A percentile compares a stretch with the other conserved stretches of the same genome.
These are phyloP conservation scores for Limonium bicolor DNA, from an alignment of 148 eudicot genomes.

Conservation along the genomic window DNA sequence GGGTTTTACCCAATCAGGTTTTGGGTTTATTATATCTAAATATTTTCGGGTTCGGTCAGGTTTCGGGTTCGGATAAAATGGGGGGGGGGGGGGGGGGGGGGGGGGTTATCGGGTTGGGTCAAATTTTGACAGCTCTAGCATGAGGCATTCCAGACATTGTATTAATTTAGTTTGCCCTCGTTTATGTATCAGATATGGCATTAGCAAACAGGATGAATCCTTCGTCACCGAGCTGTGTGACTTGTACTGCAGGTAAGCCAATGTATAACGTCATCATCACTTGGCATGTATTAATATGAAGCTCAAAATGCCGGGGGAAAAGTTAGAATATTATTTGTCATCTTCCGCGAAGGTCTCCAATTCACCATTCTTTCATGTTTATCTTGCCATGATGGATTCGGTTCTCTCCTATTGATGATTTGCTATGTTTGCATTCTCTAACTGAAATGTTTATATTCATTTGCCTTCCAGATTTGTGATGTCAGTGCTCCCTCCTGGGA, in stretches of 20 bases:
- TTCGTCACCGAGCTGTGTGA: conserved; percentile 78
- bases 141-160: too few relatives aligned
- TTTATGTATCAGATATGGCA: conserved; percentile 46
- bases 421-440: not conserved
- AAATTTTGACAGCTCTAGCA: too few relatives aligned
- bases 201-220: conserved; percentile 75
- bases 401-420: too few relatives aligned
- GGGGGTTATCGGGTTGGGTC: too few relatives aligned
- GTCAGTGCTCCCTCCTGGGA: conserved; percentile 59
- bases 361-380: not conserved
- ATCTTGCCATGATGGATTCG: not conserved
- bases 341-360: too few relatives aligned
- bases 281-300: not conserved
- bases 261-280: not conserved
- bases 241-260: conserved; percentile 60
- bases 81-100: too few relatives aligned
- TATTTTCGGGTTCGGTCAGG: too few relatives aligned
- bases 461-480: conserved; percentile 45
- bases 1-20: too few relatives aligned
- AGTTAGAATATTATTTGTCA: not conserved
- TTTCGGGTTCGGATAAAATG: too few relatives aligned
- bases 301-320: too few relatives aligned
- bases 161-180: too few relatives aligned
- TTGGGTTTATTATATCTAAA: too few relatives aligned
- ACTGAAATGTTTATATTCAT: not conserved